Evolutionary conservation across 495 filamentous ascomycete genomes (phyloP).

Genomic region (Xylaria flabelliformis): DNA sequence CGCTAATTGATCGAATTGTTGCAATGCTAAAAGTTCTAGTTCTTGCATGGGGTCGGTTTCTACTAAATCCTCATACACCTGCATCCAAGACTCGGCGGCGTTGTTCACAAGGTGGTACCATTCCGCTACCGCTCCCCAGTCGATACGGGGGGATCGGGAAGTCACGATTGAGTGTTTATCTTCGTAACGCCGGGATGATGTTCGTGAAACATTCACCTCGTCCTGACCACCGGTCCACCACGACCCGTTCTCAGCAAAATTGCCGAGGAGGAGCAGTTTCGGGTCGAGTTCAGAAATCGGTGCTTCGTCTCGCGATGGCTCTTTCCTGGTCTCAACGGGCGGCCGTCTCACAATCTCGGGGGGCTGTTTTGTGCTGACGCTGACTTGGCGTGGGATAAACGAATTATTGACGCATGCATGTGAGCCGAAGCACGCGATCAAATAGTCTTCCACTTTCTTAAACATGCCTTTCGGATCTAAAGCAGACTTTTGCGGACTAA

Average conservation of each 20-base stretch:
- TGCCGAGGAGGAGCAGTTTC: slow-evolving; percentile 79
- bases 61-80: slow-evolving; percentile 60
- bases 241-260: slow-evolving; percentile 80
- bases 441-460: slow-evolving; percentile 75
- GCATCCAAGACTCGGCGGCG: slow-evolving; percentile 58
- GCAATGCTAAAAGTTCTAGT: slow-evolving; percentile 44
- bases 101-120: slow-evolving; percentile 80
- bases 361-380: slow-evolving; percentile 37
- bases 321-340: slow-evolving; percentile 38
- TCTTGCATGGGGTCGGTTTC: slow-evolving; percentile 47
- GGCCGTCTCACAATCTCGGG: slow-evolving; percentile 32
- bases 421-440: slow-evolving; percentile 69
- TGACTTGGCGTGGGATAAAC: slow-evolving; percentile 60
- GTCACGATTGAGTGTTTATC: slow-evolving; percentile 55
- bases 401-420: slow-evolving; percentile 76
- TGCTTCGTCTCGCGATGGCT: slow-evolving; percentile 39
- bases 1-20: slow-evolving; percentile 65
- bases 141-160: slow-evolving; percentile 70
- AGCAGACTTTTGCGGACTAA: slow-evolving; percentile 31
- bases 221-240: slow-evolving; percentile 78
- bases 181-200: slow-evolving; percentile 44
- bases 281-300: slow-evolving; percentile 65
- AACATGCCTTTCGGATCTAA: slow-evolving; percentile 61
- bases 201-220: slow-evolving; percentile 45
- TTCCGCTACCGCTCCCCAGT: slow-evolving; percentile 73